A percentile compares a stretch with the other conserved stretches of the same genome.
Conservation (phyloP, 345 rosid genomes). For the Populus alba region DNA sequence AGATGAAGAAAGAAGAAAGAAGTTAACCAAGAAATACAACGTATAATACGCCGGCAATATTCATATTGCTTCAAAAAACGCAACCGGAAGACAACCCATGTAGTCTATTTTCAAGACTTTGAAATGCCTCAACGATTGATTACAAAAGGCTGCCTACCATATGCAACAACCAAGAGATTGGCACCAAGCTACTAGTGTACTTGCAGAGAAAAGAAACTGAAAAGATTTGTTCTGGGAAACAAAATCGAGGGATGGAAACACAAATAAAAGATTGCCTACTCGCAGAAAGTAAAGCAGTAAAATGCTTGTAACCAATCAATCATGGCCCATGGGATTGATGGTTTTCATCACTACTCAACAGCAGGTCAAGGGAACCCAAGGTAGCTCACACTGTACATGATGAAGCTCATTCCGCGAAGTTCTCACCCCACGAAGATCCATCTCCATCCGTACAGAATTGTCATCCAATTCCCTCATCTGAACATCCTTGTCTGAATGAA, state of each 20-base stretch:
- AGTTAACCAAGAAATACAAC: not conserved
- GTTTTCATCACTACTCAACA: not conserved
- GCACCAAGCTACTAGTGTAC: not conserved
- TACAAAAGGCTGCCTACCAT: not conserved
- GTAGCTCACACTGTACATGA: conserved; percentile 14
- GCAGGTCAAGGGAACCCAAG: not conserved
- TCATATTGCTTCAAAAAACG: not conserved
- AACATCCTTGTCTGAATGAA: conserved; percentile 68
- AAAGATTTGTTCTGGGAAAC: not conserved
- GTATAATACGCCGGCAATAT: not conserved
- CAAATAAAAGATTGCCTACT: conserved; percentile 9
- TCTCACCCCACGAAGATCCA: conserved; percentile 66
- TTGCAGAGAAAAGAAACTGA: not conserved
- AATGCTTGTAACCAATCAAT: too few species aligned
- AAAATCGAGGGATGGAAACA: conserved; percentile 12
- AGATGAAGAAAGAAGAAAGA: not conserved
- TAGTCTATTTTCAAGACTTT: conserved; percentile 13
- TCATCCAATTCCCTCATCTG: conserved; percentile 88
- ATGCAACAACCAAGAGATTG: conserved; percentile 9
- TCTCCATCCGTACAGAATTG: conserved; percentile 58
- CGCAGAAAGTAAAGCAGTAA: not conserved
- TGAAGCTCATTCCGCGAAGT: conserved; percentile 58
- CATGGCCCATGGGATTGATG: not conserved
- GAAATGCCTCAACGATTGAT: conserved; percentile 1
- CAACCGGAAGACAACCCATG: conserved; percentile 9